phyloP scores from a whole-genome alignment of 2,329 filamentous ascomycete genomes.

The Xylariaceae sp. region DNA sequence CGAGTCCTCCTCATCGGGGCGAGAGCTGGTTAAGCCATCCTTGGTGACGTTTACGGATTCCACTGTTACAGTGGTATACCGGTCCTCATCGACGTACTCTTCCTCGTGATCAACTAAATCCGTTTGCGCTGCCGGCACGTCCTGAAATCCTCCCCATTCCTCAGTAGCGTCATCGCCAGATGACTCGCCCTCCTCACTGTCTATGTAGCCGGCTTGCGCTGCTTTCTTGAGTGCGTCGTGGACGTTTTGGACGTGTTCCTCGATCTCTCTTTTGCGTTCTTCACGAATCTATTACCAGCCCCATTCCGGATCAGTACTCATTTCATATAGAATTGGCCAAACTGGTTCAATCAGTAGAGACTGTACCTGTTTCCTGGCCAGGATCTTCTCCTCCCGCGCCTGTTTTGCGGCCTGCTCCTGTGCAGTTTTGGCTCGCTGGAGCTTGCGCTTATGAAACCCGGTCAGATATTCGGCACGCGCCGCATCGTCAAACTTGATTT shows the following conservation, averaged over 20 bases:
- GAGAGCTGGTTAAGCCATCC: conserved; percentile 58
- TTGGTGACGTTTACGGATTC: conserved; percentile 78
- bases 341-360: too few species aligned
- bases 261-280: conserved; percentile 73
- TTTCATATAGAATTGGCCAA: too few species aligned
- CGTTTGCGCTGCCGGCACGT: conserved; percentile 39
- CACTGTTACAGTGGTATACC: conserved; percentile 90
- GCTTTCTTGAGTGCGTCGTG: conserved; percentile 63
- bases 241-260: conserved; percentile 74
- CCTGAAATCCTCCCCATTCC: conserved; percentile 62
- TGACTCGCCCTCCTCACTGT: conserved; percentile 30
- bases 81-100: conserved; percentile 94
- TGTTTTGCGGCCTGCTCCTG: conserved; percentile 74
- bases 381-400: conserved; percentile 70
- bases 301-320: too few species aligned
- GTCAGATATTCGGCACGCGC: conserved; percentile 85
- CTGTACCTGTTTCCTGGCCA: conserved; percentile 68
- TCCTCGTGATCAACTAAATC: conserved; percentile 68
- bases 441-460: conserved; percentile 94
- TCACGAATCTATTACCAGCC: conserved; percentile 62
- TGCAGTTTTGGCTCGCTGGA: conserved; percentile 76
- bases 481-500: conserved; percentile 77
- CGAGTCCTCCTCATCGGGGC: conserved; percentile 38
- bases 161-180: conserved; percentile 28
- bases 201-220: conserved; percentile 40